Base-by-base conservation (phyloP, 345 rosid genomes). In the Hibiscus syriacus region DNA sequence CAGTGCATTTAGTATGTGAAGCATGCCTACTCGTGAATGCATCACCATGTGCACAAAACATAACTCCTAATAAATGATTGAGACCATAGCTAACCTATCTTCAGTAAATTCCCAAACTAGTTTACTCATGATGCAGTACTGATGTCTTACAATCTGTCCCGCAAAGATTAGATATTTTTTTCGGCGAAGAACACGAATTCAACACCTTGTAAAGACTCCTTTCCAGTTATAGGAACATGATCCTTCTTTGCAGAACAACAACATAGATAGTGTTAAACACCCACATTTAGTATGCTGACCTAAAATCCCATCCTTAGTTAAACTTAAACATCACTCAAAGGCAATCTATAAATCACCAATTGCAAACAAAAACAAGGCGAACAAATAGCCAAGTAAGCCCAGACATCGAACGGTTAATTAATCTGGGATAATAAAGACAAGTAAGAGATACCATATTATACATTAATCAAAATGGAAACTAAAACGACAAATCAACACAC, bases 261-360 rank as follows among this genome's bases (percentile, higher is more conserved):
- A 63, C 23, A n/a, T 41, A 41, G 34, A 12, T 17, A 54, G 30
- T 54, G 57, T 54, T 54, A 45, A 32, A 64, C 55, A 45, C 23
- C 68, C 54, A 46, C 53, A 63, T 14, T 14, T 41, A 62, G 34
- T 26, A 16, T 25, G 25, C 38, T 43, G 16, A 63, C 34, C 13
- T 25, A 14, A 45, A 63, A 43, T 25, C 53, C 22, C 34, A 25
- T 43, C 53, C 27, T 25, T 26, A 62, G n/a, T n/a, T n/a, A n/a
- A n/a, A n/a, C 13, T 19, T 38, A 36, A 34, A 36, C 10, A 62
- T 43, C 52, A 32, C 17, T 23, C 53, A 14, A 62, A 61, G 43
- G 32, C 66, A 62, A 62, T 62, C 66, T 62, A 13, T 6, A 62
- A 19, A 38, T 34, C 43, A 36, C 46, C 65, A 36, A 38, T 38